A percentile compares a stretch with the other conserved stretches of the same genome.
Conservation (phyloP, 2,329 filamentous ascomycete species). For the Phialophora chinensis region DNA sequence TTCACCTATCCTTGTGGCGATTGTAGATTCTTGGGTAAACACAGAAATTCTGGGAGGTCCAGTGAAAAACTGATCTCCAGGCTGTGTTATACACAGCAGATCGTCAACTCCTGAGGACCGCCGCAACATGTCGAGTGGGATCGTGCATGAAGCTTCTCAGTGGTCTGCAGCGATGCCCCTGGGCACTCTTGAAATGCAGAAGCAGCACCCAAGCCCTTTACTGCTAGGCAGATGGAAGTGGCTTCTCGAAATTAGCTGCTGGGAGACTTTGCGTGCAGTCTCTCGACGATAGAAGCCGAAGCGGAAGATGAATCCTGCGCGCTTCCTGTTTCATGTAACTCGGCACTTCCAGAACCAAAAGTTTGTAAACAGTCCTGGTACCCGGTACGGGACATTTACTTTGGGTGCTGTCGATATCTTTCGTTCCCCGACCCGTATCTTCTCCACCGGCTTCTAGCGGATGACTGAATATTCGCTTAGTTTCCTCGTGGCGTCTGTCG, state of each 20-base stretch:
- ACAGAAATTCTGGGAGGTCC: neutral
- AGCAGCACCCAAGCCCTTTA: neutral
- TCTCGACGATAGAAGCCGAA: neutral
- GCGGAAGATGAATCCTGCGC: neutral
- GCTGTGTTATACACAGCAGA: neutral
- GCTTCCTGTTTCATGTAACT: neutral
- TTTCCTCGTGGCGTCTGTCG: constrained; percentile 11
- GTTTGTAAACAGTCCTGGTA: neutral
- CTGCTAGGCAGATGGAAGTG: neutral
- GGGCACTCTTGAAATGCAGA: neutral
- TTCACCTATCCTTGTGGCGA: neutral
- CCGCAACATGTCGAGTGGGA: neutral
- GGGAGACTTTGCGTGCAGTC: neutral
- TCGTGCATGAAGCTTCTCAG: neutral
- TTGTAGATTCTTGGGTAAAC: neutral
- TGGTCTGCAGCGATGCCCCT: neutral
- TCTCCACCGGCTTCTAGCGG: constrained; percentile 3
- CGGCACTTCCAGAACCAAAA: neutral
- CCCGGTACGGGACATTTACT: neutral
- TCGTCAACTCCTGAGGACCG: neutral
- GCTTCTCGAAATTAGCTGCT: neutral
- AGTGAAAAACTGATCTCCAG: neutral
- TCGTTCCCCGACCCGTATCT: constrained; percentile 6
- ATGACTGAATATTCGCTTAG: constrained; percentile 14
- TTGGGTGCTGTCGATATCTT: neutral